These are phyloP conservation scores for Coniochaeta sp. DNA, from an alignment of 2,329 filamentous ascomycete genomes.

Conservation along the genomic window DNA sequence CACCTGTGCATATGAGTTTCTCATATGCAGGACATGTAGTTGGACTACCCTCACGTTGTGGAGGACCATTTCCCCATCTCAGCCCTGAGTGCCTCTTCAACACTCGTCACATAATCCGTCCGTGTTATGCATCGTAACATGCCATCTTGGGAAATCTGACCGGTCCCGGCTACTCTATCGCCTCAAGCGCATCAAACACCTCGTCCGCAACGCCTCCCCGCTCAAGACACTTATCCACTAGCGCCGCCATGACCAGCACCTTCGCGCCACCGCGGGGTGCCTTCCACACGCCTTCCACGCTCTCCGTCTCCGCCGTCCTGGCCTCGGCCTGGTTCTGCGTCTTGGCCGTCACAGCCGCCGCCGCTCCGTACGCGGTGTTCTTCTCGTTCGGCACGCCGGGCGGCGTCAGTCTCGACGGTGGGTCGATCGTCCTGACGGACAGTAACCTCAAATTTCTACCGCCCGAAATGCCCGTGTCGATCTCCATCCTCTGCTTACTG, in stretches of 20 bases:
- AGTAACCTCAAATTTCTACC: slow-evolving; percentile 50
- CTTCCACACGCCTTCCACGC: slow-evolving; percentile 73
- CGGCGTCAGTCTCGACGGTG: slow-evolving; percentile 65
- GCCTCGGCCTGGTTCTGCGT: slow-evolving; percentile 32
- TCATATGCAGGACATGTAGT: too few relatives aligned
- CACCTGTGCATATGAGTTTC: too few relatives aligned
- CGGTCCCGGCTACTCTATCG: too few relatives aligned
- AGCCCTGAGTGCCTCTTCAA: not conserved
- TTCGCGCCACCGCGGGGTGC: slow-evolving; percentile 79
- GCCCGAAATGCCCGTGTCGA: slow-evolving; percentile 23
- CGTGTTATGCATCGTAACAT: too few relatives aligned
- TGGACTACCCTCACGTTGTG: too few relatives aligned
- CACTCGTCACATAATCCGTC: too few relatives aligned
- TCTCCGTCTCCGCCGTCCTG: slow-evolving; percentile 43
- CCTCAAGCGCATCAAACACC: slow-evolving; percentile 73
- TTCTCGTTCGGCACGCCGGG: slow-evolving; percentile 60
- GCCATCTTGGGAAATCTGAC: too few relatives aligned
- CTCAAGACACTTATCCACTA: slow-evolving; percentile 71
- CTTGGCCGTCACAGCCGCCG: slow-evolving; percentile 15
- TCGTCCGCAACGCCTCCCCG: slow-evolving; percentile 78
- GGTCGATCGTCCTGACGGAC: slow-evolving; percentile 66
- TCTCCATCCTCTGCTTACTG: slow-evolving; percentile 27
- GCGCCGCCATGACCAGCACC: slow-evolving; percentile 61
- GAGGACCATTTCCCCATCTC: too few relatives aligned
- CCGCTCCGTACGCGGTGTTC: slow-evolving; percentile 46